Conservation (phyloP, 176 grass and related monocot genomes). For the Paspalum vaginatum region DNA sequence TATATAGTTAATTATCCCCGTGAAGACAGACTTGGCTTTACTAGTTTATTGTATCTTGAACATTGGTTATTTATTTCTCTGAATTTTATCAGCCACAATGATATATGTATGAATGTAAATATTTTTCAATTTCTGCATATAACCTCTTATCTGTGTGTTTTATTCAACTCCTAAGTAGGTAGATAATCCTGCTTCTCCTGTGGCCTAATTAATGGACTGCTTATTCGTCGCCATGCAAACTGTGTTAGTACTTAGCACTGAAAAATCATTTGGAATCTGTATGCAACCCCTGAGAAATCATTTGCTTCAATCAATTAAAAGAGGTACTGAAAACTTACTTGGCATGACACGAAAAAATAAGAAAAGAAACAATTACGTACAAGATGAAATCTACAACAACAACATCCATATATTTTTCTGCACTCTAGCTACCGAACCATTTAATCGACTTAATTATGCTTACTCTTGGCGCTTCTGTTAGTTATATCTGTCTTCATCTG, state of each 20-base stretch:
- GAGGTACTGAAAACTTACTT: slow-evolving; percentile 8
- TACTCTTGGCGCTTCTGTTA: not conserved
- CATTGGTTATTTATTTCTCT: not conserved
- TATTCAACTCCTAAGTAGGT: too few relatives aligned
- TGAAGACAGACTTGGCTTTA: not conserved
- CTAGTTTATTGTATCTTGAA: not conserved
- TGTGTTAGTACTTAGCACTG: too few relatives aligned
- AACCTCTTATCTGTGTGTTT: not conserved
- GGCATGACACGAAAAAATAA: not conserved
- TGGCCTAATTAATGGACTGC: too few relatives aligned
- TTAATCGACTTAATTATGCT: not conserved
- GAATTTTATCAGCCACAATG: too few relatives aligned
- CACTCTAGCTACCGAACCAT: not conserved
- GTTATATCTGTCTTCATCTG: not conserved
- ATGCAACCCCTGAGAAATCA: too few relatives aligned
- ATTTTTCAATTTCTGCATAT: not conserved
- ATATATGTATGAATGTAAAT: too few relatives aligned
- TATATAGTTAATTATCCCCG: not conserved
- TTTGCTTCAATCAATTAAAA: not conserved
- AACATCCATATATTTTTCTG: not conserved
- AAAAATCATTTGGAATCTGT: too few relatives aligned
- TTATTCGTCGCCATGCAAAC: too few relatives aligned
- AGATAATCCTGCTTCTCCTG: too few relatives aligned
- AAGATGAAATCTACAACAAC: not conserved
- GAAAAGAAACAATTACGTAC: not conserved